A percentile compares a stretch with the other conserved stretches of the same genome.
phyloP scores from a whole-genome alignment of 1,284 basidiomycete species.

The Psilocybe mexicana region DNA sequence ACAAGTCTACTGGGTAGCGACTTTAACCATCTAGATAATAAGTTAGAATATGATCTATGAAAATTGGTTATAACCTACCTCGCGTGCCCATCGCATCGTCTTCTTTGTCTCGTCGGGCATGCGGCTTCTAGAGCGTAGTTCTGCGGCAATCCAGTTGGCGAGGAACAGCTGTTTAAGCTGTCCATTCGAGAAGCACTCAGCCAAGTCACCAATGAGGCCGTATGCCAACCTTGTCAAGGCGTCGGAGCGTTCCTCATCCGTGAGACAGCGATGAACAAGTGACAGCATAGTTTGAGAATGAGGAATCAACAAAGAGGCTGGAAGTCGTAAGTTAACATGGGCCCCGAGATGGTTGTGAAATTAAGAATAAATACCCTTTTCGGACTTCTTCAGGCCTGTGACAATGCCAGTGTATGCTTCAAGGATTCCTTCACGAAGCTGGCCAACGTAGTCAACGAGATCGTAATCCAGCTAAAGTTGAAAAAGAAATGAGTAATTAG shows the following conservation, averaged over 20 bases:
- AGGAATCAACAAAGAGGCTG: conserved; percentile 70
- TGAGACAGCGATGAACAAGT: conserved; percentile 79
- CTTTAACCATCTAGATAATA: conserved; percentile 61
- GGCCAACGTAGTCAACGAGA: conserved; percentile 89
- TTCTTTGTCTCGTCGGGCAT: conserved; percentile 73
- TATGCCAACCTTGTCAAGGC: conserved; percentile 74
- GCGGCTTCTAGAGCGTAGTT: conserved; percentile 73
- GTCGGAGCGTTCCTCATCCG: conserved; percentile 87
- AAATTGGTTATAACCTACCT: conserved; percentile 48
- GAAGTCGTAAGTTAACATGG: conserved; percentile 11
- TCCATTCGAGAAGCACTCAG: conserved; percentile 80
- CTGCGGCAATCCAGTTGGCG: conserved; percentile 79
- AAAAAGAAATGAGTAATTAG: neutral
- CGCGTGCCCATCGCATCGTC: conserved; percentile 81
- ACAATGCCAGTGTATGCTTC: conserved; percentile 97
- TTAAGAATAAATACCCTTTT: conserved; percentile 55
- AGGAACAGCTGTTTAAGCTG: conserved; percentile 82
- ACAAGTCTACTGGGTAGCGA: conserved; percentile 59
- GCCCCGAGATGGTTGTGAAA: conserved; percentile 5
- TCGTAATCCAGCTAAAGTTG: conserved; percentile 76
- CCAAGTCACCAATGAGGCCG: conserved; percentile 91
- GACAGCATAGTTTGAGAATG: conserved; percentile 80
- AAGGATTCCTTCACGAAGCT: conserved; percentile 91
- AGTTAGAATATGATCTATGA: conserved; percentile 9
- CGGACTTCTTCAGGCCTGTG: conserved; percentile 84